Conservation (phyloP, 306 rosid genomes). For the Sindora glabra region DNA sequence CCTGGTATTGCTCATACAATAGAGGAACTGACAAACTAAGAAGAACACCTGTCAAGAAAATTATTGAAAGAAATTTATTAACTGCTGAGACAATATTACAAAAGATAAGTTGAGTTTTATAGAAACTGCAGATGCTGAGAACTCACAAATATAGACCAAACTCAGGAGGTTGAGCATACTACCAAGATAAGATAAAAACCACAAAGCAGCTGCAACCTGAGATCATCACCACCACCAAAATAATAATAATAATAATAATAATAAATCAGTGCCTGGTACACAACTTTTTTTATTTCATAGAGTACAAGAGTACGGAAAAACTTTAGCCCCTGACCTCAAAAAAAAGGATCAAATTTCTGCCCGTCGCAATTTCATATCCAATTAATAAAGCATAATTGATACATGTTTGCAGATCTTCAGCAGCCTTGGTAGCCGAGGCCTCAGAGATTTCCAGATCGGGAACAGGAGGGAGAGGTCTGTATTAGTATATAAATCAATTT, state of each 20-base stretch:
- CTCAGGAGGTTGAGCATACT: constrained; percentile 68
- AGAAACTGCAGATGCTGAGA: constrained; percentile 11
- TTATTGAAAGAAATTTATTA: neutral
- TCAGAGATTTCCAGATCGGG: constrained; percentile 93
- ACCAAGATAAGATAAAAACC: constrained; percentile 58
- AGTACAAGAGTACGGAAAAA: neutral
- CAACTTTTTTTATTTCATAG: too few relatives aligned
- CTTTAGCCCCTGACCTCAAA: constrained; percentile 41
- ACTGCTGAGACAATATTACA: neutral
- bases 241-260: too few relatives aligned
- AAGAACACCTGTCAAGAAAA: constrained; percentile 53
- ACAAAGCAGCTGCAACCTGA: constrained; percentile 66
- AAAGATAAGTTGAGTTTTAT: neutral
- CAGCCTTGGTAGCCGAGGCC: constrained; percentile 42
- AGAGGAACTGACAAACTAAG: constrained; percentile 80
- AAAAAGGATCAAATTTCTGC: constrained; percentile 60
- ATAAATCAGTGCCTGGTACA: too few relatives aligned
- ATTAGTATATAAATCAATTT: constrained; percentile 5
- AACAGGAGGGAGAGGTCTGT: constrained; percentile 92
- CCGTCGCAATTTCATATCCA: constrained; percentile 73
- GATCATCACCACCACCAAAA: constrained; percentile 9
- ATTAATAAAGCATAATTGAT: constrained; percentile 50
- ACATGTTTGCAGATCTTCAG: constrained; percentile 58
- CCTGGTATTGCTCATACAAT: constrained; percentile 81
- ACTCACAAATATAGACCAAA: constrained; percentile 61